Base-by-base conservation (phyloP, 805 yeast genomes). In the Candida coleopterorum region DNA sequence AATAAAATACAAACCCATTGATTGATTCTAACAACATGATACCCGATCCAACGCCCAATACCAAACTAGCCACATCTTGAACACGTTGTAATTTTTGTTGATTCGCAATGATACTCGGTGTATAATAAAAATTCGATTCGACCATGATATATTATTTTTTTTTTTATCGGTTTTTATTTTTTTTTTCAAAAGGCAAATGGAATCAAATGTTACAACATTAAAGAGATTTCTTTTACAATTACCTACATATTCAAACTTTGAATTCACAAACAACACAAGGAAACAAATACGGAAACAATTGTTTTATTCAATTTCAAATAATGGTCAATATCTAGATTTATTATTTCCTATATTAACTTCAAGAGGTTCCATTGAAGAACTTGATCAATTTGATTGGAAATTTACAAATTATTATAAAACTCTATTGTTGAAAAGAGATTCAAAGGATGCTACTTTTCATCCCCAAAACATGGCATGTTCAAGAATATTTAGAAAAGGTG, bases 391-490 rank as follows among this genome's bases (percentile, higher is more conserved):
- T 39, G 49, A 62, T 32, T 64, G 70, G 69, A 56, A 49, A 43
- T 55, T 60, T 32, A 25, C 51, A 16, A 49, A 53, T 21, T 62
- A 65, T 41, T 56, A 58, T 45, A 48, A 47, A 27, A 29, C 40
- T 9, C 40, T 40, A 20, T 31, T 45, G 18, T 37, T 37, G 18
- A 25, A 29, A n/a, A 37, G 51, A 27, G 54, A 52, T 21, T 39
- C 48, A 5, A 44, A 43, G 25, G 43, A 41, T 34, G 43, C 45
- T 22, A 40, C 50, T 16, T 56, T 51, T 41, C 94, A 85, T 51
- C 68, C 74, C 15, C n/a, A n/a, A n/a, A 74, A 78, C 12, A 65
- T 85, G 55, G 81, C 90, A 0, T 86, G 95, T 55, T 82, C 86
- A 2, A 65, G 81, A 15, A 77, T 79, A 35, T 81, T 86, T 48